Evolutionary conservation across 371 early-diverging fungal genomes (phyloP).

Genomic region (Cokeromyces recurvatus): DNA sequence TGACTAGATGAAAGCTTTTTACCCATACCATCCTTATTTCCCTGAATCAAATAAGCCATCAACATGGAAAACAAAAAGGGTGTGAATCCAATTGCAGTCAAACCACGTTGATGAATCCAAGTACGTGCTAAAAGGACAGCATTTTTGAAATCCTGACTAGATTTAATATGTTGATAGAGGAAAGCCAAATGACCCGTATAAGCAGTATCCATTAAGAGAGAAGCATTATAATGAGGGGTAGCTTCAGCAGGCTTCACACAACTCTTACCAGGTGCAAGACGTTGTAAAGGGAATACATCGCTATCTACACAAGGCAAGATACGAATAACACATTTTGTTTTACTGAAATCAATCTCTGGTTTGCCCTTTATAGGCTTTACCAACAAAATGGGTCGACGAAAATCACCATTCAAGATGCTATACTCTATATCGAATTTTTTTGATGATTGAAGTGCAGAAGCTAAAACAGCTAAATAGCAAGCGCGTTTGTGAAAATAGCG

Average conservation of each 20-base stretch:
- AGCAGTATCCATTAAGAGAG: slow-evolving; percentile 72
- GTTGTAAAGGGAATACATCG: slow-evolving; percentile 60
- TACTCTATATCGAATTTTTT: slow-evolving; percentile 57
- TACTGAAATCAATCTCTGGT: slow-evolving; percentile 56
- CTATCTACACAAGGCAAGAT: slow-evolving; percentile 71
- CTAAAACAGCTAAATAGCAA: slow-evolving; percentile 78
- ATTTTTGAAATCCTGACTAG: slow-evolving; percentile 70
- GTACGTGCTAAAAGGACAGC: slow-evolving; percentile 76
- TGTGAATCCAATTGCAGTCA: slow-evolving; percentile 49
- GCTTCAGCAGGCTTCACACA: slow-evolving; percentile 69
- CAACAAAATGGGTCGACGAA: slow-evolving; percentile 72
- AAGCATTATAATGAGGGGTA: slow-evolving; percentile 91
- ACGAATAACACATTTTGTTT: slow-evolving; percentile 65
- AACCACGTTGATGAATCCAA: slow-evolving; percentile 81
- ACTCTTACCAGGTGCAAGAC: slow-evolving; percentile 80
- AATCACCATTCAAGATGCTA: slow-evolving; percentile 64
- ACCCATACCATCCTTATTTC: slow-evolving; percentile 52
- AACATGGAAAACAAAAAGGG: slow-evolving; percentile 84
- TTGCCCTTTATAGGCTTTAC: slow-evolving; percentile 55
- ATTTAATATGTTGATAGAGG: slow-evolving; percentile 70
- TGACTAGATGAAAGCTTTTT: slow-evolving; percentile 65
- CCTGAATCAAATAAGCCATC: slow-evolving; percentile 78
- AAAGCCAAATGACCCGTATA: slow-evolving; percentile 74
- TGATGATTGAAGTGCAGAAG: slow-evolving; percentile 45
- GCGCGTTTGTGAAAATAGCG: slow-evolving; percentile 95